Conservation (phyloP, 805 yeast species). For the Saccharomycopsis guyanensis region DNA sequence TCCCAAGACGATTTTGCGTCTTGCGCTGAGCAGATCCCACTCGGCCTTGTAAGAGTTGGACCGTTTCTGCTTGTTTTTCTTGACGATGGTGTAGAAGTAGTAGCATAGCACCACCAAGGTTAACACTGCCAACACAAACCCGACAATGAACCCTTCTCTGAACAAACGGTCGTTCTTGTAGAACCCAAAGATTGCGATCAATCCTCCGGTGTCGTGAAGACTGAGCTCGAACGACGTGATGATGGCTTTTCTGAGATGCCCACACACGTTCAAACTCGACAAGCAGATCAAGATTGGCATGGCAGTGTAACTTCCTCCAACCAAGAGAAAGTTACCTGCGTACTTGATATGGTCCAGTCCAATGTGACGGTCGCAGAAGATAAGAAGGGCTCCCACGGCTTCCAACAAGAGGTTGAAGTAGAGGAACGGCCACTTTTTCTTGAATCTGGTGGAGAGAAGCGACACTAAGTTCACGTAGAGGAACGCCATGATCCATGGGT, state of each 20-base stretch:
- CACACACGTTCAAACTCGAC: slow-evolving; percentile 31
- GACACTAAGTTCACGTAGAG: slow-evolving; percentile 1
- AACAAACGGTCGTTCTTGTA: slow-evolving; percentile 32
- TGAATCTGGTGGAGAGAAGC: slow-evolving; percentile 34
- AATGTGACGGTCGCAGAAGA: slow-evolving; percentile 3
- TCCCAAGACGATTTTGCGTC: slow-evolving; percentile 30
- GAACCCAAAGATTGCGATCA: slow-evolving; percentile 10
- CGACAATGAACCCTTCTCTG: slow-evolving; percentile 38
- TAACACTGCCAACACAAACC: slow-evolving; percentile 30
- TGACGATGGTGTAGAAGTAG: slow-evolving; percentile 31
- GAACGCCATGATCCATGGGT: slow-evolving; percentile 45
- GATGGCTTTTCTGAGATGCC: slow-evolving; percentile 52
- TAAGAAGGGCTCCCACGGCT: slow-evolving; percentile 7
- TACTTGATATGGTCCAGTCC: slow-evolving; percentile 10
- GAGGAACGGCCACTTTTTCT: slow-evolving; percentile 37
- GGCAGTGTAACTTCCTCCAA: slow-evolving; percentile 45
- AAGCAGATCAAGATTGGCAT: slow-evolving; percentile 66
- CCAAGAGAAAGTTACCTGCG: slow-evolving; percentile 23
- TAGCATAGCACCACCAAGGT: slow-evolving; percentile 29
- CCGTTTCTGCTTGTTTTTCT: slow-evolving; percentile 10
- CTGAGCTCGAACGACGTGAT: slow-evolving; percentile 58
- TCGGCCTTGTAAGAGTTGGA: slow-evolving; percentile 23
- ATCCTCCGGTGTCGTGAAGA: slow-evolving; percentile 34
- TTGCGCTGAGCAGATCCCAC: slow-evolving; percentile 26
- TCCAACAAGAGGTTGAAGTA: slow-evolving; percentile 23